Evolutionary conservation across 2,329 filamentous ascomycete species (phyloP), one percentile per base, ranked within the genome.

Genomic region (Grosmannia serpens): DNA sequence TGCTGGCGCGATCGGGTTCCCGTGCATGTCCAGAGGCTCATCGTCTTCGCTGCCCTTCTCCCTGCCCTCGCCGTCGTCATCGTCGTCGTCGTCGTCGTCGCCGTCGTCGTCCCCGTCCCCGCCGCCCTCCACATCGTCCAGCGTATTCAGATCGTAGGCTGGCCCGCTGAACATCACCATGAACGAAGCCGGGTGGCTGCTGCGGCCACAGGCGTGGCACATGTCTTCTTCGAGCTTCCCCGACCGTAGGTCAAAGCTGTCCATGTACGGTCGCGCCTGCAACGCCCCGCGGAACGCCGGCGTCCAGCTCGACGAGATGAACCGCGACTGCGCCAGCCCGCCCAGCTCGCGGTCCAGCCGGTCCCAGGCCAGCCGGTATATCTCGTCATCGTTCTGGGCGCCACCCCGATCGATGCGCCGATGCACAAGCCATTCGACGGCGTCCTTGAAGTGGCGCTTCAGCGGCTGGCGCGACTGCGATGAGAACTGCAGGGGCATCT

Each of bases 381-480:
- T 73, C 9, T 80, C 75, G 60, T 88, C 82, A 6, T 79, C 72
- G 22, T 78, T 72, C 20, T 56, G 22, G 79, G 67, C 82, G 0
- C 50, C 55, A 29, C 44, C 58, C 31, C 87, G 88, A 63, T 91
- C 86, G 55, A 94, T 77, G 64, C 86, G 85, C 67, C 87, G 88
- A 65, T 90, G 87, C 2, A 92, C 84, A 71, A 91, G 86, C 88
- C 88, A 92, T 67, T 90, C 87, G 2, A 92, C 76, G 0, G 83
- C 86, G 64, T 85, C 83, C 53, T 80, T 81, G 73, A 92, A 92
- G 55, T 91, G 82, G 46, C 89, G 84, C 62, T 84, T 85, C 0
- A 85, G 74, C 55, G 86, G 86, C 64, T 85, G 84, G 62, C 84
- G 83, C 0, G 82, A 79, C 59, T 86, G 78, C 4, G 77, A 72